A percentile compares a stretch with the other conserved stretches of the same genome.
Conservation (phyloP, 2,329 filamentous ascomycete genomes). For the Pestalotiopsis sp. region DNA sequence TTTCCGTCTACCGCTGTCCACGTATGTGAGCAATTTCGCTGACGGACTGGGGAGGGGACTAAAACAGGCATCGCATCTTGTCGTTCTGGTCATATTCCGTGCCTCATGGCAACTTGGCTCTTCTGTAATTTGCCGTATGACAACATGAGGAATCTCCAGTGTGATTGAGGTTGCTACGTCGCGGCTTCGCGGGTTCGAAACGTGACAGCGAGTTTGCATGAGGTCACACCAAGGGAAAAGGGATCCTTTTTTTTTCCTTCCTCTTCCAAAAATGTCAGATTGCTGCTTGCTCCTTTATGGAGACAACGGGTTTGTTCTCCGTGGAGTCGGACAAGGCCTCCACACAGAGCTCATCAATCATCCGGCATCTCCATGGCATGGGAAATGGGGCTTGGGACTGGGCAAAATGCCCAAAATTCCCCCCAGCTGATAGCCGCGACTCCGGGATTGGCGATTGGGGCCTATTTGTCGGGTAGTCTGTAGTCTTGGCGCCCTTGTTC, state of each 20-base stretch:
- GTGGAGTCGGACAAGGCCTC: constrained; percentile 5
- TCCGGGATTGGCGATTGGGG: neutral
- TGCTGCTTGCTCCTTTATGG: no score
- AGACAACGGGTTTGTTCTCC: neutral
- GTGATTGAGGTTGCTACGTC: neutral
- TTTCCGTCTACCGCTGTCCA: no score
- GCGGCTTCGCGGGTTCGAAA: neutral
- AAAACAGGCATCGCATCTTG: no score
- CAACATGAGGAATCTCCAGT: neutral
- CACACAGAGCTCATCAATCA: neutral
- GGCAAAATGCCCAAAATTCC: no score
- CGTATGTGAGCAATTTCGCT: no score
- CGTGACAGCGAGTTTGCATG: neutral
- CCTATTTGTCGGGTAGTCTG: neutral
- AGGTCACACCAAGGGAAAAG: neutral
- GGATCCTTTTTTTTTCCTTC: no score
- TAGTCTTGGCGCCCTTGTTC: neutral
- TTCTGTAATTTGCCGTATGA: no score
- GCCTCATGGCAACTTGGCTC: no score
- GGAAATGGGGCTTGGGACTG: no score
- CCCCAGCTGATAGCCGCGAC: neutral
- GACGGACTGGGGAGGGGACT: no score
- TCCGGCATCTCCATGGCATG: neutral
- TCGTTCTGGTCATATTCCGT: no score
- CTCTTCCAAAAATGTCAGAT: no score